Evolutionary conservation across 805 yeast genomes (phyloP).

Genomic region (Saturnispora gosingensis): DNA sequence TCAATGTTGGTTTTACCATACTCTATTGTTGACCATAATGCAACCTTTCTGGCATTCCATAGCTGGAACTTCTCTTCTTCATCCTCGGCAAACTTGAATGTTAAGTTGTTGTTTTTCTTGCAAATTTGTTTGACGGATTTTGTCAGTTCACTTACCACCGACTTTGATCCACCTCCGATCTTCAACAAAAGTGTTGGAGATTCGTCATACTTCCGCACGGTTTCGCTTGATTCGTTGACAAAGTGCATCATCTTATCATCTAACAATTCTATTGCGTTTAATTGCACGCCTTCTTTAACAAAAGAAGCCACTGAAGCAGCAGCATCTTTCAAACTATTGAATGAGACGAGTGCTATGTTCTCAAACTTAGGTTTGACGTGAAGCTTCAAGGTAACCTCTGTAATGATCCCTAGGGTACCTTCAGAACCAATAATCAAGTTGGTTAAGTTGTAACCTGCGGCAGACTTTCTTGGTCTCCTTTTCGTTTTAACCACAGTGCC

Average conservation of each 20-base stretch:
- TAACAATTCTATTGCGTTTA: constrained; percentile 72
- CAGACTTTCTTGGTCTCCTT: constrained; percentile 64
- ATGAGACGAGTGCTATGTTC: constrained; percentile 62
- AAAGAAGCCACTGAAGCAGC: constrained; percentile 59
- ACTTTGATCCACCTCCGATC: constrained; percentile 52
- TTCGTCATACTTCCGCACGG: constrained; percentile 50
- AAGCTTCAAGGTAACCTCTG: constrained; percentile 59
- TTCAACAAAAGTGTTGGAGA: constrained; percentile 69
- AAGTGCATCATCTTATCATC: constrained; percentile 66
- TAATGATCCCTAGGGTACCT: constrained; percentile 68
- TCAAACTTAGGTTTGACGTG: constrained; percentile 54
- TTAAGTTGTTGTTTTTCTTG: constrained; percentile 35
- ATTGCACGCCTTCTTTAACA: constrained; percentile 57
- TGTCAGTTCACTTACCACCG: constrained; percentile 43
- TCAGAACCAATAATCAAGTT: constrained; percentile 74
- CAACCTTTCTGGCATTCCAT: constrained; percentile 78
- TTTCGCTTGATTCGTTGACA: constrained; percentile 54
- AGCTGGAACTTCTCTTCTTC: constrained; percentile 61
- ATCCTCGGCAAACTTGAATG: constrained; percentile 54
- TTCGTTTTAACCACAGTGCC: constrained; percentile 71
- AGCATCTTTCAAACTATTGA: constrained; percentile 56
- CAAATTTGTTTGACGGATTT: constrained; percentile 37
- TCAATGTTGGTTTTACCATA: constrained; percentile 44
- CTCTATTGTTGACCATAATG: constrained; percentile 59
- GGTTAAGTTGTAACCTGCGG: constrained; percentile 75